These are phyloP conservation scores for Coniferiporia sulphurascens DNA, from an alignment of 1,284 basidiomycete genomes.

Conservation along the genomic window DNA sequence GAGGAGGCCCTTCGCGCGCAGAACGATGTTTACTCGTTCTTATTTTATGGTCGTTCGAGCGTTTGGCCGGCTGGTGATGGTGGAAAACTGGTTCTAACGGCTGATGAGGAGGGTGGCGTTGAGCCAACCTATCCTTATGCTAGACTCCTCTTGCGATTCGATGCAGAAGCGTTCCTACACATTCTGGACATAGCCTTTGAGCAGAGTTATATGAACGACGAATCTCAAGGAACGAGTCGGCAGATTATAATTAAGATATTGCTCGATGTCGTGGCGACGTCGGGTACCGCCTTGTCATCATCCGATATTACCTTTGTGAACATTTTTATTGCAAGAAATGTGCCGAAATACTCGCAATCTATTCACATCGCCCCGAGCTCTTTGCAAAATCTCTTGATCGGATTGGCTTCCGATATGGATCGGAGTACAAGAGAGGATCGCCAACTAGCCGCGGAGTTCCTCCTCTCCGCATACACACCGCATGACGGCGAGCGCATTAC, in stretches of 20 bases:
- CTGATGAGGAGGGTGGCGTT: constrained; percentile 61
- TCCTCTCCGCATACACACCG: constrained; percentile 90
- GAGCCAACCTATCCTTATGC: constrained; percentile 90
- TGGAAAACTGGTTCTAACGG: constrained; percentile 69
- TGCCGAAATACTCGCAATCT: constrained; percentile 95
- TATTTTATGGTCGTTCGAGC: constrained; percentile 80
- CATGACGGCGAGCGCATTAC: constrained; percentile 69
- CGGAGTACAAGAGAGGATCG: constrained; percentile 83
- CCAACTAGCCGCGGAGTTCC: constrained; percentile 91
- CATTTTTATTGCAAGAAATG: constrained; percentile 95
- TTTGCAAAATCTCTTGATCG: constrained; percentile 73
- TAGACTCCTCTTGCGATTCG: constrained; percentile 79
- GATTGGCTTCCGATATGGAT: constrained; percentile 72
- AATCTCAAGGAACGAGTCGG: constrained; percentile 62
- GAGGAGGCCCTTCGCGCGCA: constrained; percentile 66
- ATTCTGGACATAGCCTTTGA: constrained; percentile 94
- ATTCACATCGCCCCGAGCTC: constrained; percentile 65
- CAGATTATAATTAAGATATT: constrained; percentile 84
- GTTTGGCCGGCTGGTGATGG: constrained; percentile 73
- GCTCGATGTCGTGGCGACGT: constrained; percentile 68
- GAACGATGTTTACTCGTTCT: constrained; percentile 69
- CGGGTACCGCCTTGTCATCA: constrained; percentile 41
- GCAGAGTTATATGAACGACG: constrained; percentile 85
- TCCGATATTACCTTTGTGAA: constrained; percentile 79
- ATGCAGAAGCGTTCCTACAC: constrained; percentile 93